Base-by-base conservation (phyloP, 352 stramenopile genomes). In the Globisporangium megalacanthum region DNA sequence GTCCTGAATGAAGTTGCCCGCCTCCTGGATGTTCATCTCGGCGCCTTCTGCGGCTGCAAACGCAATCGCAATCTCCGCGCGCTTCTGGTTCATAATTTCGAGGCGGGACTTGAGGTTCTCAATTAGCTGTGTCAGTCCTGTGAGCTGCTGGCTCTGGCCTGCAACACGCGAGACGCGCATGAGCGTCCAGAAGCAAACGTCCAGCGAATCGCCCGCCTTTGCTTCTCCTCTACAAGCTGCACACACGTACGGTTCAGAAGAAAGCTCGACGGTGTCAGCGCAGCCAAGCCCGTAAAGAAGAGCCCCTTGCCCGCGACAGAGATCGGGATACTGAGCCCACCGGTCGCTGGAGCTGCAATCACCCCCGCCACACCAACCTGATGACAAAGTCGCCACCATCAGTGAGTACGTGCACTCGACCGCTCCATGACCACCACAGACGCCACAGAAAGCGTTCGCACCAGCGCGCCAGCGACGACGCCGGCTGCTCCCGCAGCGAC, bases 1-100 rank as follows among this genome's bases (percentile, higher is more conserved):
- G 45, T 93, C 82, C 52, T 93, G 82, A 44, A 81, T 91, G 41
- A 93, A 95, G 56, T 82, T 77, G 13, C 70, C 75, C 25, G 79
- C 78, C 75, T 91, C 80, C 73, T 87, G 83, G n/a, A 92, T 80
- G 56, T 93, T 88, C 33, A 93, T 70, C 56, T 93, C 75, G 10
- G 88, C 63, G 29, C 79, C 73, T 54, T 92, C 80, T 14, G 79
- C 81, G 1, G 83, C 85, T 14, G 84, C 75, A 36, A 87, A 89
- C 15, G 79, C 83, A 15, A 76, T 71, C 20, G 80, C 74, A 66
- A 95, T 79, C 49, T 93, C 85, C 22, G 81, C 77, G 17, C 83
- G 75, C 52, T 90, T 90, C 60, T 90, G 80, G 59, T 82, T 88
- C 78, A 95, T 88, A 31, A 93, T 95, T 60, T 92, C 85, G 1